Evolutionary conservation across 2,329 filamentous ascomycete species (phyloP).

Genomic region (Coleophoma crateriformis): DNA sequence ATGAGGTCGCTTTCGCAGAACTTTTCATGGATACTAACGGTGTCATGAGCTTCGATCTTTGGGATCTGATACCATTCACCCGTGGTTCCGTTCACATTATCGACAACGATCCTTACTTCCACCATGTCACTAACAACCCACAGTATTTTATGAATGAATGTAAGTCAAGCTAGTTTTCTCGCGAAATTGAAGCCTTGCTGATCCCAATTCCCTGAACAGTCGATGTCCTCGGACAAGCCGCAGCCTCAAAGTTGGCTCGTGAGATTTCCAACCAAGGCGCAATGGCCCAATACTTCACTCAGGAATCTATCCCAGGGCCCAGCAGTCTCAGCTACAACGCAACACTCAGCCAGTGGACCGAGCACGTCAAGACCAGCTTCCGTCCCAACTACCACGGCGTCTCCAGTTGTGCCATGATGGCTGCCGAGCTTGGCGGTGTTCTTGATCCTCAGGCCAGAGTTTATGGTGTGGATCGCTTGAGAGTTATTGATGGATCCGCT

Average conservation of each 20-base stretch:
- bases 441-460: conserved; percentile 1
- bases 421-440: conserved; percentile 5
- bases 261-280: conserved; percentile 12
- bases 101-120: conserved; percentile 21
- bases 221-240: conserved; percentile 22
- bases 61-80: conserved; percentile 25
- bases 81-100: conserved; percentile 20
- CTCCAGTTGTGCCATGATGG: conserved; percentile 5
- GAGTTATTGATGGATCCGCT: conserved; percentile 7
- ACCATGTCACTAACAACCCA: conserved; percentile 17
- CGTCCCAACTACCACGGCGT: conserved; percentile 19
- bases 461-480: conserved; percentile 1
- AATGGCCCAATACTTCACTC: not conserved
- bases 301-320: conserved; percentile 1
- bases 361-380: conserved; percentile 21
- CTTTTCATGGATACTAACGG: conserved; percentile 23
- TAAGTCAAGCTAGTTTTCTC: no score
- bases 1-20: conserved; percentile 22
- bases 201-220: conserved; percentile 1
- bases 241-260: conserved; percentile 21
- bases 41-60: conserved; percentile 21
- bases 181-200: no score
- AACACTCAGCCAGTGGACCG: conserved; percentile 16
- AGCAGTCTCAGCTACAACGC: conserved; percentile 9
- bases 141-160: conserved; percentile 21